phyloP scores from a whole-genome alignment of 2,329 filamentous ascomycete species.

The Chrysoporthe cubensis region DNA sequence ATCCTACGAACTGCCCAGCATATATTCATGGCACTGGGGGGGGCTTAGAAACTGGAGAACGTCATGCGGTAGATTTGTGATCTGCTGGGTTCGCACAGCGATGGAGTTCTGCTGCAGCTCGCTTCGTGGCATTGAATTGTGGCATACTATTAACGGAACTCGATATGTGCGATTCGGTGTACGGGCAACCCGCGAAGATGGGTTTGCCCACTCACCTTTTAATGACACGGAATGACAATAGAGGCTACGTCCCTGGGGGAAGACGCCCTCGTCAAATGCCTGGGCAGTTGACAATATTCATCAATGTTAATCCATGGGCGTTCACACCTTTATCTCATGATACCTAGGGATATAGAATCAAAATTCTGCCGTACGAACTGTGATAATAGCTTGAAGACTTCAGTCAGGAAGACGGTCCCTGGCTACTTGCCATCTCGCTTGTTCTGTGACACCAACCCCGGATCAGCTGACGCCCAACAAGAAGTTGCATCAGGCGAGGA shows the following conservation, averaged over 20 bases:
- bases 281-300: not conserved
- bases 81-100: conserved; percentile 30
- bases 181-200: not conserved
- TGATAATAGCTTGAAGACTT: not conserved
- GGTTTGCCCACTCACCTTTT: not conserved
- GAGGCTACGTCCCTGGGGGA: not conserved
- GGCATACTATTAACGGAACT: not conserved
- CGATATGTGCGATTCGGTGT: not conserved
- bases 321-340: not conserved
- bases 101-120: conserved; percentile 30
- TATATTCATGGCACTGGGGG: not conserved
- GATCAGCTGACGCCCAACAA: not conserved
- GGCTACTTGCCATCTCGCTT: not conserved
- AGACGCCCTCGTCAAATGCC: not conserved
- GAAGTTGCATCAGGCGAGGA: not conserved
- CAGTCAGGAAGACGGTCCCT: not conserved
- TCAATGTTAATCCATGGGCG: not conserved
- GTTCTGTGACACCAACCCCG: not conserved
- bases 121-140: conserved; percentile 7
- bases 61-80: not conserved
- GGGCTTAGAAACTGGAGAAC: not conserved
- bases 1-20: not conserved
- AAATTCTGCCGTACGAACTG: not conserved
- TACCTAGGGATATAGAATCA: not conserved
- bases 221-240: not conserved